These are phyloP conservation scores for Marasmius oreades DNA, from an alignment of 1,284 basidiomycete species.

Conservation along the genomic window DNA sequence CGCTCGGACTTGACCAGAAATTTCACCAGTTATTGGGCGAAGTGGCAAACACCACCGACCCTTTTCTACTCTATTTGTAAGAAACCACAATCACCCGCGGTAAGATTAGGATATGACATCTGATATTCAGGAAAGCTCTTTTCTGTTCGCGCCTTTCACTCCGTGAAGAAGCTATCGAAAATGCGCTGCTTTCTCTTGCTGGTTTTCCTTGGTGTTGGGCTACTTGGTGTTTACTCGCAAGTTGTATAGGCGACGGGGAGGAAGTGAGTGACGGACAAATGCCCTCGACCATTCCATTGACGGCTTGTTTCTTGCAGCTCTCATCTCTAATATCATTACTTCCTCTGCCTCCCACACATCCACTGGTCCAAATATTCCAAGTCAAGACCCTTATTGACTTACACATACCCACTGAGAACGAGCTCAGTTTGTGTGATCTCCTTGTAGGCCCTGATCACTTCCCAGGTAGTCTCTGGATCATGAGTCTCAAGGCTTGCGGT, in stretches of 20 bases:
- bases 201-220: slow-evolving; percentile 96
- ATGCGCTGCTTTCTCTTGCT: slow-evolving; percentile 73
- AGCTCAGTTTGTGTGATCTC: slow-evolving; percentile 74
- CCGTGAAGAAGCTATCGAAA: slow-evolving; percentile 85
- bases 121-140: slow-evolving; percentile 79
- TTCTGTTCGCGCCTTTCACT: slow-evolving; percentile 76
- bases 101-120: too few species aligned
- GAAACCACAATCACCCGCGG: slow-evolving; percentile 27
- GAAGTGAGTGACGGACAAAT: slow-evolving; percentile 65
- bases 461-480: slow-evolving; percentile 81
- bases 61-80: slow-evolving; percentile 85
- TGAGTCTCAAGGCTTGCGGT: slow-evolving; percentile 83
- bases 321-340: slow-evolving; percentile 63
- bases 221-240: slow-evolving; percentile 80
- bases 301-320: slow-evolving; percentile 36
- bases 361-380: slow-evolving; percentile 84
- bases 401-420: slow-evolving; percentile 83
- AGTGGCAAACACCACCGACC: slow-evolving; percentile 45
- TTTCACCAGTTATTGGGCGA: slow-evolving; percentile 4
- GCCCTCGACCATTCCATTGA: slow-evolving; percentile 23
- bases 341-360: slow-evolving; percentile 63
- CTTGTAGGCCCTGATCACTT: slow-evolving; percentile 73
- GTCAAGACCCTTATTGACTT: slow-evolving; percentile 88
- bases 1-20: slow-evolving; percentile 1
- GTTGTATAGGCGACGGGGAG: slow-evolving; percentile 84